These are phyloP conservation scores for Metarhizium anisopliae DNA, from an alignment of 2,329 filamentous ascomycete species.

Conservation along the genomic window DNA sequence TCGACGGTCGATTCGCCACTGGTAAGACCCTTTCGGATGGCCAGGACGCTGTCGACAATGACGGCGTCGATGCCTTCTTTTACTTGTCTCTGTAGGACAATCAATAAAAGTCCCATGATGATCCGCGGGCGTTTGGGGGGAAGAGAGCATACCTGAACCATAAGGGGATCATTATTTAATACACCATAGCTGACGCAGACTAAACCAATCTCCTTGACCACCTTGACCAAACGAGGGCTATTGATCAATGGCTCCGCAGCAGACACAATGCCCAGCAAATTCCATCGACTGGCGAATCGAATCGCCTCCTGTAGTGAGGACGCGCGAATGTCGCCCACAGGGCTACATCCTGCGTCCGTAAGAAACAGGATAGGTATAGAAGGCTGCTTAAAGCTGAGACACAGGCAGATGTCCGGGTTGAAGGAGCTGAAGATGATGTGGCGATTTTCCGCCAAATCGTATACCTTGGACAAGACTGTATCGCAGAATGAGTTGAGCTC, in stretches of 20 bases:
- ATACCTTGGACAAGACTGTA: slow-evolving; percentile 82
- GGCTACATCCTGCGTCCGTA: slow-evolving; percentile 73
- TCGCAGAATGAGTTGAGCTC: slow-evolving; percentile 97
- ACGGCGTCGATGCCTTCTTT: slow-evolving; percentile 95
- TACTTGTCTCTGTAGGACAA: slow-evolving; percentile 62
- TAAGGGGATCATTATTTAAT: slow-evolving; percentile 76
- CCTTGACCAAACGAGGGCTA: slow-evolving; percentile 78
- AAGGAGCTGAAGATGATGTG: slow-evolving; percentile 97
- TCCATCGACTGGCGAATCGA: slow-evolving; percentile 90
- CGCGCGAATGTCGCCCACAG: slow-evolving; percentile 81
- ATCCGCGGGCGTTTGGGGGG: not conserved
- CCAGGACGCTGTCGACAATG: slow-evolving; percentile 90
- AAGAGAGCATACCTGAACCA: slow-evolving; percentile 63
- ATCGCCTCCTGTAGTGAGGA: slow-evolving; percentile 92
- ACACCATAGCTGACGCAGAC: slow-evolving; percentile 94
- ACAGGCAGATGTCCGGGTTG: slow-evolving; percentile 92
- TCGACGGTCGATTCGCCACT: slow-evolving; percentile 15
- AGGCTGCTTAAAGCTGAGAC: slow-evolving; percentile 93
- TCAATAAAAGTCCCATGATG: not conserved
- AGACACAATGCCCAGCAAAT: slow-evolving; percentile 81
- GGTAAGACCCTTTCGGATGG: slow-evolving; percentile 84
- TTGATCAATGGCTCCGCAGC: slow-evolving; percentile 83
- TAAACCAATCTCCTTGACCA: slow-evolving; percentile 88
- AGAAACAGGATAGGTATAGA: slow-evolving; percentile 94
- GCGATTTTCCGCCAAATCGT: slow-evolving; percentile 71